A percentile compares a stretch with the other conserved stretches of the same genome.
phyloP scores from a whole-genome alignment of 805 yeast genomes.

The Yamadazyma insecticola region DNA sequence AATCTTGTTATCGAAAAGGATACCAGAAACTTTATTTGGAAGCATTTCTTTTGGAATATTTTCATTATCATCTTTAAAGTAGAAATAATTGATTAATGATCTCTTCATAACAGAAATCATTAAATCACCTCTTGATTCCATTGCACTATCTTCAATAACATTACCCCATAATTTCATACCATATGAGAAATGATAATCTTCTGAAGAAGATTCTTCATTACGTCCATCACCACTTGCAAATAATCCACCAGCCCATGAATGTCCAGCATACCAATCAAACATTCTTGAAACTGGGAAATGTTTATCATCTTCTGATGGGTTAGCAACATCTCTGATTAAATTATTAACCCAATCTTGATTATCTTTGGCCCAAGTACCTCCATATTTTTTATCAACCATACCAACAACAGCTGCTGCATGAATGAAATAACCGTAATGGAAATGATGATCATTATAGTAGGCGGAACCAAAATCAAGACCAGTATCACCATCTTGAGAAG shows the following conservation, averaged over 20 bases:
- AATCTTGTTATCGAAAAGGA: slow-evolving; percentile 64
- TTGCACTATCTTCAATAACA: slow-evolving; percentile 50
- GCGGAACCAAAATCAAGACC: slow-evolving; percentile 65
- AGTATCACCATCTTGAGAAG: slow-evolving; percentile 40
- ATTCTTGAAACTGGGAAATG: slow-evolving; percentile 69
- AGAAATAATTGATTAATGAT: slow-evolving; percentile 52
- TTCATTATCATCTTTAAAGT: slow-evolving; percentile 46
- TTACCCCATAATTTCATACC: slow-evolving; percentile 67
- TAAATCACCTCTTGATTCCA: slow-evolving; percentile 54
- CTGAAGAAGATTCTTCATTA: slow-evolving; percentile 70
- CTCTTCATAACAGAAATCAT: slow-evolving; percentile 58
- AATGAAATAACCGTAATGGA: slow-evolving; percentile 79
- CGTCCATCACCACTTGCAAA: slow-evolving; percentile 69
- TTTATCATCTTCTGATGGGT: slow-evolving; percentile 50
- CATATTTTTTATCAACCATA: slow-evolving; percentile 50
- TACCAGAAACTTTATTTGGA: slow-evolving; percentile 67
- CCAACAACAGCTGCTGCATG: slow-evolving; percentile 82
- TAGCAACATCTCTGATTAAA: slow-evolving; percentile 64
- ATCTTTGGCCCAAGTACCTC: slow-evolving; percentile 50
- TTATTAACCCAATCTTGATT: slow-evolving; percentile 54
- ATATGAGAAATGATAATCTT: slow-evolving; percentile 67
- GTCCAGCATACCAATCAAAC: slow-evolving; percentile 75
- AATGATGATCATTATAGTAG: slow-evolving; percentile 82
- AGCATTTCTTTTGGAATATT: slow-evolving; percentile 51
- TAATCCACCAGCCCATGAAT: slow-evolving; percentile 75